Percentiles rank a stretch among this genome's conserved stretches.
Evolutionary conservation across 108 stramenopile genomes (phyloP).

Genomic region (Skeletonema potamos): DNA sequence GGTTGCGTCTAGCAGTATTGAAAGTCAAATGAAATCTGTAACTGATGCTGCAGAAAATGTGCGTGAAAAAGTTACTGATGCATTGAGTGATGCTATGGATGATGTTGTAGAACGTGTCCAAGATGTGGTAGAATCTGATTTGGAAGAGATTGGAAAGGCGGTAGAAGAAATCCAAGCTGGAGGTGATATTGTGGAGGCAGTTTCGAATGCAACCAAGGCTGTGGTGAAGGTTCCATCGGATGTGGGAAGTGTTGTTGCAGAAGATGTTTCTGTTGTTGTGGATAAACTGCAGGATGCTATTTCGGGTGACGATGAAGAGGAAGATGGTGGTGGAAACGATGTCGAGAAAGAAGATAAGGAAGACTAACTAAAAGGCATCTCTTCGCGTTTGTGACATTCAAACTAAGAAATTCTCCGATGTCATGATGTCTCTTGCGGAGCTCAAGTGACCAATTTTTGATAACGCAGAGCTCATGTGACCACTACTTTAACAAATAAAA

Average conservation of each 20-base stretch:
- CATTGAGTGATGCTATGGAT: slow-evolving; percentile 20
- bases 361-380: neutral
- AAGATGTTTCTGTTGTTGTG: slow-evolving; percentile 23
- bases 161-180: slow-evolving; percentile 16
- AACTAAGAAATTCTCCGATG: no score
- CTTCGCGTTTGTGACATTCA: neutral
- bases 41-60: slow-evolving; percentile 18
- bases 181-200: slow-evolving; percentile 38
- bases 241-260: slow-evolving; percentile 16
- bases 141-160: slow-evolving; percentile 32
- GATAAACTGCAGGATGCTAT: slow-evolving; percentile 12
- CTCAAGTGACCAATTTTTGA: no score
- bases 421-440: no score
- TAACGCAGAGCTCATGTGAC: no score
- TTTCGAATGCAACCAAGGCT: slow-evolving; percentile 14
- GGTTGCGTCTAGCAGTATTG: neutral
- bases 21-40: slow-evolving; percentile 9
- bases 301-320: slow-evolving; percentile 17
- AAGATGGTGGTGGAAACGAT: neutral
- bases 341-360: neutral
- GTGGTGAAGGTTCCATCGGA: slow-evolving; percentile 16
- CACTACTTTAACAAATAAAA: no score
- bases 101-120: slow-evolving; percentile 23
- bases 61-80: slow-evolving; percentile 7
- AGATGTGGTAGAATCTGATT: slow-evolving; percentile 32